Evolutionary conservation across 345 rosid genomes (phyloP).

Genomic region (Orychophragmus violaceus): DNA sequence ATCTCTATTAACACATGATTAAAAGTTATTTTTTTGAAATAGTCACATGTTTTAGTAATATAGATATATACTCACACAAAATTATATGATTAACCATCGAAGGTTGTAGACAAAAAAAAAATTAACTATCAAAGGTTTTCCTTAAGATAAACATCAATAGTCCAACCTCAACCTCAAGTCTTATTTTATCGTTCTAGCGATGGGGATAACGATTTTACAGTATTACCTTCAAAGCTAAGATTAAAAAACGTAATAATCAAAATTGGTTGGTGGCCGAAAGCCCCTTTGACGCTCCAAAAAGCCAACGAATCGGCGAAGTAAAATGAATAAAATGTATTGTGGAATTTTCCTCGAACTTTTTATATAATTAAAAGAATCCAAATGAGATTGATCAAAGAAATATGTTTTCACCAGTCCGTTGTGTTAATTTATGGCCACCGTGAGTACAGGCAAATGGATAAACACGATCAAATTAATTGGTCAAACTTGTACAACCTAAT

Average conservation of each 20-base stretch:
- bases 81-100: background rate
- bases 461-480: background rate
- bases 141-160: background rate
- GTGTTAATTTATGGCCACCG: background rate
- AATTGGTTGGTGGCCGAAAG: background rate
- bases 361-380: no score
- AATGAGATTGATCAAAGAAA: background rate
- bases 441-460: conserved; percentile 7
- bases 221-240: conserved; percentile 12
- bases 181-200: background rate
- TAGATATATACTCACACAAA: background rate
- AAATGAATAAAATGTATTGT: background rate
- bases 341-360: background rate
- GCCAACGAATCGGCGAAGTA: conserved; percentile 8
- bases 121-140: background rate
- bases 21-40: no score
- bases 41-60: no score
- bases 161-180: background rate
- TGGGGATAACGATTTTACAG: background rate
- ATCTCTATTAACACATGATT: no score
- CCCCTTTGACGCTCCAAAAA: conserved; percentile 5
- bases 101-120: no score
- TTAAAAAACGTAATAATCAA: background rate
- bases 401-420: background rate
- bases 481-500: conserved; percentile 1